Evolutionary conservation across 345 rosid species (phyloP).

Genomic region (Lumnitzera littorea): DNA sequence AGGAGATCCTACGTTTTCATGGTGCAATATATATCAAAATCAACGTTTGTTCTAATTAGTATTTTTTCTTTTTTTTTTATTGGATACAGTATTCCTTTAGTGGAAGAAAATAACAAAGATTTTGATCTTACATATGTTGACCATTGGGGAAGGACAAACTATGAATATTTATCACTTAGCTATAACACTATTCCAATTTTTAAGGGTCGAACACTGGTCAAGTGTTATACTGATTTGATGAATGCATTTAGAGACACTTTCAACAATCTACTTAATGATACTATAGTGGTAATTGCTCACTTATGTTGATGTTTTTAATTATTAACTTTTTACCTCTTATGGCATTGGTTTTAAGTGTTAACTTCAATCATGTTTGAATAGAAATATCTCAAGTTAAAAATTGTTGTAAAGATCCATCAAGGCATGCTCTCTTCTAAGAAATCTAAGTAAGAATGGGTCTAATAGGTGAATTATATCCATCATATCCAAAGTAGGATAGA

Average conservation of each 20-base stretch:
- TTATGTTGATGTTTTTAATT: background rate
- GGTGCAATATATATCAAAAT: too few relatives aligned
- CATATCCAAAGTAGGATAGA: constrained; percentile 78
- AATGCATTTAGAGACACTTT: constrained; percentile 83
- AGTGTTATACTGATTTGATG: constrained; percentile 91
- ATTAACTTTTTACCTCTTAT: background rate
- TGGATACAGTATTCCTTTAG: constrained; percentile 56
- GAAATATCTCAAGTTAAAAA: too few relatives aligned
- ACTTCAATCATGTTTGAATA: too few relatives aligned
- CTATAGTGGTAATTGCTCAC: constrained; percentile 61
- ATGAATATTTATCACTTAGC: constrained; percentile 81
- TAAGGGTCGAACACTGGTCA: constrained; percentile 77
- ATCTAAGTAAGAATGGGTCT: constrained; percentile 99
- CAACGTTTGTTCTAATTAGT: background rate
- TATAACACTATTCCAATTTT: constrained; percentile 80
- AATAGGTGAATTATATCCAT: constrained; percentile 95
- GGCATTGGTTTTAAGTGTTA: too few relatives aligned
- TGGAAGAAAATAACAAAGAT: constrained; percentile 66
- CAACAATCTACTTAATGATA: constrained; percentile 69
- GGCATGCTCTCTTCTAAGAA: constrained; percentile 36
- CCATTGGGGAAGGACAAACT: constrained; percentile 96
- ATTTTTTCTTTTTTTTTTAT: background rate
- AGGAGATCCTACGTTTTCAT: too few relatives aligned
- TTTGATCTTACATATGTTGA: constrained; percentile 82
- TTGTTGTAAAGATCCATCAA: too few relatives aligned